These are phyloP conservation scores for Artemisia annua DNA, from an alignment of 129 eudicot species.

Conservation along the genomic window DNA sequence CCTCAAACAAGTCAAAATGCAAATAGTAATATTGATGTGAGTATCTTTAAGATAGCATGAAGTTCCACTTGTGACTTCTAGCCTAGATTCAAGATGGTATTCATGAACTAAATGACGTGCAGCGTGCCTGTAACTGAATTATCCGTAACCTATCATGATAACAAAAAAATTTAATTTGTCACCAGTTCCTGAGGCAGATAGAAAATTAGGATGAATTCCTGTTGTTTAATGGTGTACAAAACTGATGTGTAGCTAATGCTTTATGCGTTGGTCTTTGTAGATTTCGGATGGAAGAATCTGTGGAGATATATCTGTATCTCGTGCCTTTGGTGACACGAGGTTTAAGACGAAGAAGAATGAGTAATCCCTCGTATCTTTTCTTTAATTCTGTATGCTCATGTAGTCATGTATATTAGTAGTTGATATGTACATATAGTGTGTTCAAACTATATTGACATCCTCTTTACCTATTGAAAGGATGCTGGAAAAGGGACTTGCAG, in stretches of 20 bases:
- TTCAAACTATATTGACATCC: conserved; percentile 1
- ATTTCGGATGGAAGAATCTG: conserved; percentile 92
- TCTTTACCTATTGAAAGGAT: conserved; percentile 53
- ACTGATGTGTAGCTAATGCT: background rate
- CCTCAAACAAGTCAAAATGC: background rate
- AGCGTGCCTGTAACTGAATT: background rate
- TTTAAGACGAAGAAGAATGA: conserved; percentile 92
- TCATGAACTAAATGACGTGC: background rate
- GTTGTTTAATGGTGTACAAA: background rate
- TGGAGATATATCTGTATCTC: conserved; percentile 94
- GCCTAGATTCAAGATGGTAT: background rate
- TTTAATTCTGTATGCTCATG: background rate
- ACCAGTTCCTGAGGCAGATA: conserved; percentile 5
- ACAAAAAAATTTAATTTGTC: background rate
- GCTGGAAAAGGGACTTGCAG: conserved; percentile 81
- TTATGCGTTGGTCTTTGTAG: conserved; percentile 41
- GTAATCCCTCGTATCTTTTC: conserved; percentile 39
- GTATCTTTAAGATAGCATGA: background rate
- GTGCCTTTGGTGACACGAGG: conserved; percentile 97
- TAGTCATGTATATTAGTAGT: background rate
- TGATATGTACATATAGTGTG: conserved; percentile 13
- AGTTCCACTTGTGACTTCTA: background rate
- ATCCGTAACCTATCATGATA: background rate
- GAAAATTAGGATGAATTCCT: conserved; percentile 1
- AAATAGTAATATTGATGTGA: background rate